Percentiles rank a stretch among this genome's conserved stretches.
Conservation (phyloP, 1,284 basidiomycete species). For the Pseudozyma hubeiensis region DNA sequence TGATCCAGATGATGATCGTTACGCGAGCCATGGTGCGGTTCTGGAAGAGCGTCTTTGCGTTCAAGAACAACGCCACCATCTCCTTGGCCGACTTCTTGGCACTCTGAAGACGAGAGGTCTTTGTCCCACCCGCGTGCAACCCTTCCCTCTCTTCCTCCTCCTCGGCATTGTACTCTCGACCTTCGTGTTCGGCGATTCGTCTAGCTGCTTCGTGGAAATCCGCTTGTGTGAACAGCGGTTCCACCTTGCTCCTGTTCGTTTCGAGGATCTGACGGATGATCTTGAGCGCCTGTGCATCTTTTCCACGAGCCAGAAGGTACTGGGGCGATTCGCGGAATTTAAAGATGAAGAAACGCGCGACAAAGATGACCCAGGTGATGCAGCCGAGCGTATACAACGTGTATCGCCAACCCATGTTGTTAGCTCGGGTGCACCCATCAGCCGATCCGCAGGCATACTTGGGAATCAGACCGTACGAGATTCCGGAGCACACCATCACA, state of each 20-base stretch:
- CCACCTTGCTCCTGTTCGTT: constrained; percentile 65
- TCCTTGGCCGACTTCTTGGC: constrained; percentile 49
- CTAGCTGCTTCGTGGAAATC: constrained; percentile 69
- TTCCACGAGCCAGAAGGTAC: constrained; percentile 56
- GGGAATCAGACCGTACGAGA: constrained; percentile 64
- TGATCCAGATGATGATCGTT: constrained; percentile 65
- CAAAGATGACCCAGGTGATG: constrained; percentile 63
- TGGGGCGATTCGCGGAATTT: constrained; percentile 62
- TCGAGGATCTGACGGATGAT: constrained; percentile 52
- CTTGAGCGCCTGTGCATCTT: constrained; percentile 55
- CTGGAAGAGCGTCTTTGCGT: constrained; percentile 68
- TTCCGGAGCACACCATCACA: constrained; percentile 55
- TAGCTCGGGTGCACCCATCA: constrained; percentile 38
- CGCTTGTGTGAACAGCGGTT: constrained; percentile 68
- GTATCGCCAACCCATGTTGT: constrained; percentile 67
- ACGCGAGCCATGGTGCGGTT: constrained; percentile 66
- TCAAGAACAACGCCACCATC: constrained; percentile 57
- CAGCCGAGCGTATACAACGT: constrained; percentile 62
- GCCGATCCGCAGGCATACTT: constrained; percentile 48
- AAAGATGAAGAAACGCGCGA: constrained; percentile 63
- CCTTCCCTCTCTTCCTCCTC: constrained; percentile 31
- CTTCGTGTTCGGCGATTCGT: constrained; percentile 32
- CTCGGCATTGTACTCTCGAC: constrained; percentile 10
- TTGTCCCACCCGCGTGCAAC: constrained; percentile 9
- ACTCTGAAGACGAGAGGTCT: constrained; percentile 16